phyloP scores from a whole-genome alignment of 139 green algal genomes.

The Gonium pectorale region DNA sequence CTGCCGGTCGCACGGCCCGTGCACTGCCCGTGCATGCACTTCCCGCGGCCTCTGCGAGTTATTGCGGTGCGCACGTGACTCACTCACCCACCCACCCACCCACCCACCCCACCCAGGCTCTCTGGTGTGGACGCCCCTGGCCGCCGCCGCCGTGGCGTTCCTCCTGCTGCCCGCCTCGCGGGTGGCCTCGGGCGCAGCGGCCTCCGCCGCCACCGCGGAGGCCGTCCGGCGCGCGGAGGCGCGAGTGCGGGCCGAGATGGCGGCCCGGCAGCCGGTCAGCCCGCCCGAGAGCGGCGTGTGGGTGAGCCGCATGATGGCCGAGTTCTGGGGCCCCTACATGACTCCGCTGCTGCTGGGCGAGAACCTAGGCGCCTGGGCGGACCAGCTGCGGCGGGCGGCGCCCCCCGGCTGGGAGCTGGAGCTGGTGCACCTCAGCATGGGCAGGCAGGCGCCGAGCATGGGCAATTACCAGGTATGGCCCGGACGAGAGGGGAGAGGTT shows the following conservation, averaged over 20 bases:
- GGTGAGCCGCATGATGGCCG: constrained; percentile 54
- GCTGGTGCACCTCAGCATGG: constrained; percentile 58
- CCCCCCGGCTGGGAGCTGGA: constrained; percentile 62
- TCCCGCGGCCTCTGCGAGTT: no score
- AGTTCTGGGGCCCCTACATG: constrained; percentile 58
- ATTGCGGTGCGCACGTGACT: no score
- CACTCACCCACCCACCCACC: neutral
- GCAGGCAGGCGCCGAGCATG: constrained; percentile 51
- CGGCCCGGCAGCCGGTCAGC: constrained; percentile 36
- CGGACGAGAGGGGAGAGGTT: no score
- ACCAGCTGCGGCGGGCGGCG: constrained; percentile 49
- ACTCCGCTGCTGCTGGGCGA: constrained; percentile 58
- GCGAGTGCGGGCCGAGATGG: constrained; percentile 34
- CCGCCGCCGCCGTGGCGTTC: constrained; percentile 9
- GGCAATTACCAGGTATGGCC: constrained; percentile 60
- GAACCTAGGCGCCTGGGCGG: constrained; percentile 61
- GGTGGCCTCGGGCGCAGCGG: neutral
- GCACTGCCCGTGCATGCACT: no score
- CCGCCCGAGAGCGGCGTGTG: constrained; percentile 57
- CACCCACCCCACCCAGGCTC: constrained; percentile 18
- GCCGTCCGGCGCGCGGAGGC: constrained; percentile 43
- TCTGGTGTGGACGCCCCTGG: constrained; percentile 50
- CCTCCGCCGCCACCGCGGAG: constrained; percentile 2
- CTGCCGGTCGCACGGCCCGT: no score
- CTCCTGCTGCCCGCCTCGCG: constrained; percentile 13